Evolutionary conservation across 352 stramenopile species (phyloP), one percentile per base, ranked within the genome.

Genomic region (Paralagenidium karlingii): DNA sequence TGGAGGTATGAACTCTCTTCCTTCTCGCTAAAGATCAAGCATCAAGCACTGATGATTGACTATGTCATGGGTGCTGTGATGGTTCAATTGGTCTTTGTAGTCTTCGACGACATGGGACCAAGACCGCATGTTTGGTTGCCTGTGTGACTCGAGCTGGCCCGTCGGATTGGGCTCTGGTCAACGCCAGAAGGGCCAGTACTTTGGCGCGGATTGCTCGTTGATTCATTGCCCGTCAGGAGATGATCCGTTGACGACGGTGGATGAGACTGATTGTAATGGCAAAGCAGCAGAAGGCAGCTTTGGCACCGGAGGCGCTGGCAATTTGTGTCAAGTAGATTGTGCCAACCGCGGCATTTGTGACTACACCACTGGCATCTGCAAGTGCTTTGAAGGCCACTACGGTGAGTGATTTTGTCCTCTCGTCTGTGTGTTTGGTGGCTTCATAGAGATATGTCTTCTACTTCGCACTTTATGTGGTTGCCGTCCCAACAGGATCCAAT

Each of bases 331-430:
- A 22, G 65, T 85, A 0, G 86, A 97, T 41, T 97, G 88, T 53
- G 91, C 75, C 9, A 96, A 95, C 48, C 80, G 86, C 9, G 88
- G 90, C 5, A 55, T 87, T 10, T 97, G 88, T 55, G 65, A 96
- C 63, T 93, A 94, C 56, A 60, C 47, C 21, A 73, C 42, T 2
- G 86, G 86, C 2, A 32, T 56, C n/a, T 97, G 89, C 56, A 62
- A 51, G 28, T 97, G 87, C 49, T 97, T 95, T 43, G 41, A 48
- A 30, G 87, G 86, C 3, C 96, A 68, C 40, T n/a, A n/a, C n/a
- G n/a, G n/a, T n/a, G n/a, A n/a, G n/a, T n/a, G n/a, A n/a, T n/a
- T n/a, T n/a, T n/a, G n/a, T n/a, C n/a, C n/a, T n/a, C n/a, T n/a
- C n/a, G n/a, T n/a, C n/a, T n/a, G n/a, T n/a, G n/a, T n/a, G n/a